These are phyloP conservation scores for Penicillium crustosum DNA, from an alignment of 2,329 filamentous ascomycete genomes.

Conservation along the genomic window DNA sequence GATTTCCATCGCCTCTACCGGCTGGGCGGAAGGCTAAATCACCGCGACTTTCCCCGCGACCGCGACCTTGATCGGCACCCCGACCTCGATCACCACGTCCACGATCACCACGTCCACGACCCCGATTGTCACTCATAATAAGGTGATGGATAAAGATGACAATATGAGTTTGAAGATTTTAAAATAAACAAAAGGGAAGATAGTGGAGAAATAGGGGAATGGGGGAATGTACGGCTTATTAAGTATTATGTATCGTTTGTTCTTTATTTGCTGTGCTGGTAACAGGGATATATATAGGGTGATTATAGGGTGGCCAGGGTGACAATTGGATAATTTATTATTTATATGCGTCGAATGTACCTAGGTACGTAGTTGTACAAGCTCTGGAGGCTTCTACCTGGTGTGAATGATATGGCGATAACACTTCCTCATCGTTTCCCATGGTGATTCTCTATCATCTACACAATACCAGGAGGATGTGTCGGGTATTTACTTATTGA, in stretches of 20 bases:
- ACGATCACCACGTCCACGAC: conserved; percentile 20
- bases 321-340: neutral
- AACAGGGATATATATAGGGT: neutral
- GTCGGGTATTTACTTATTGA: neutral
- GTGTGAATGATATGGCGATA: neutral
- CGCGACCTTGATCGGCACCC: conserved; percentile 26
- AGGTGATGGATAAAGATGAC: neutral
- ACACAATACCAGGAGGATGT: too few relatives aligned
- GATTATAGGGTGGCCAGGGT: neutral
- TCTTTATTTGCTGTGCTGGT: neutral
- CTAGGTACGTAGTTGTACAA: neutral
- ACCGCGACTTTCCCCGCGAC: conserved; percentile 26
- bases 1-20: conserved; percentile 7
- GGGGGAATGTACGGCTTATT: neutral
- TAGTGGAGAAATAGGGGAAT: neutral
- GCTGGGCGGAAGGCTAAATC: conserved; percentile 19
- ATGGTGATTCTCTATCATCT: too few relatives aligned
- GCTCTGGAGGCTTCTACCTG: neutral
- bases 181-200: neutral
- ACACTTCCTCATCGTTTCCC: too few relatives aligned
- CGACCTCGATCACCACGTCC: conserved; percentile 22
- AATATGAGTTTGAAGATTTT: neutral
- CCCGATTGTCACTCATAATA: conserved; percentile 11
- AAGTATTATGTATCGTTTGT: neutral
- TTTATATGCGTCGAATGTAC: too few relatives aligned